phyloP scores from a whole-genome alignment of 768 basidiomycete species.

The Boletus vinaceobasis region DNA sequence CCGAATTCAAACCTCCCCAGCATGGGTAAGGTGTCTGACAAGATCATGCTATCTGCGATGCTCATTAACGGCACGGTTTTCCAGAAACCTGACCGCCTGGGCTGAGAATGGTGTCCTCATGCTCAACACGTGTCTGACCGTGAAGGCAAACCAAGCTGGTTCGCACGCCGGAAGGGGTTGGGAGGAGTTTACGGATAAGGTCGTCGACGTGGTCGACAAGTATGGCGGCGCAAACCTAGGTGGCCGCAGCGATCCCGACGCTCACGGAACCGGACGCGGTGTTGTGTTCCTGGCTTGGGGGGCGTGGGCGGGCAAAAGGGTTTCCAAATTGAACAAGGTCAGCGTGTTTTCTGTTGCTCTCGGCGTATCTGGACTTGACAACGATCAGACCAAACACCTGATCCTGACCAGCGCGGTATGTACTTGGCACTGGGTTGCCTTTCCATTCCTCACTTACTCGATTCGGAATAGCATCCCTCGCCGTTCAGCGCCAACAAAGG shows the following conservation, averaged over 20 bases:
- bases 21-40: constrained; percentile 65
- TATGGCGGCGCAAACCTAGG: constrained; percentile 72
- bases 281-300: constrained; percentile 93
- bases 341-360: constrained; percentile 15
- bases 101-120: constrained; percentile 85
- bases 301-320: constrained; percentile 78
- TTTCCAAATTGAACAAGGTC: constrained; percentile 73
- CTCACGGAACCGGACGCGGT: constrained; percentile 61
- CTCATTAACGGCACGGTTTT: constrained; percentile 4
- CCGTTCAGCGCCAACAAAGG: constrained; percentile 75
- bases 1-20: constrained; percentile 70
- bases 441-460: constrained; percentile 27
- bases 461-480: constrained; percentile 68
- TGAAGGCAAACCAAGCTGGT: constrained; percentile 67
- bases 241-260: constrained; percentile 31
- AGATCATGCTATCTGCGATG: constrained; percentile 6
- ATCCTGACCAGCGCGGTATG: constrained; percentile 73
- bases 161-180: constrained; percentile 87
- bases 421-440: constrained; percentile 16
- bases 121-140: constrained; percentile 91
- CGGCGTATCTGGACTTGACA: constrained; percentile 19
- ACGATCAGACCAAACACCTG: constrained; percentile 67
- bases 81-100: constrained; percentile 77
- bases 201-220: constrained; percentile 72
- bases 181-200: constrained; percentile 86